A percentile compares a stretch with the other conserved stretches of the same genome.
Conservation (phyloP, 306 rosid species). For the Ceratonia siliqua region DNA sequence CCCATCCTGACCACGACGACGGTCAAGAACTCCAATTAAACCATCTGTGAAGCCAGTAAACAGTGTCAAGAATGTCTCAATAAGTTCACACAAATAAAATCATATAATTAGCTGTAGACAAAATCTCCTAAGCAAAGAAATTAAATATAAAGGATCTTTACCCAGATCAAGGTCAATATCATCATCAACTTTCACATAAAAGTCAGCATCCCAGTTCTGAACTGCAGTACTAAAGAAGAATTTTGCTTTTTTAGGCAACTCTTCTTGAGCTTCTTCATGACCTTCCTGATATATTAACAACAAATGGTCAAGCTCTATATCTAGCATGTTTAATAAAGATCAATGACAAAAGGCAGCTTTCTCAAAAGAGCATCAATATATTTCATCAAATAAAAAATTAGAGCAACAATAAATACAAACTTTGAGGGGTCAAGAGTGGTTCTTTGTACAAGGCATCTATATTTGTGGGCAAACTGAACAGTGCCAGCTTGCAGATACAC, state of each 20-base stretch:
- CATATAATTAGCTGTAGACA: neutral
- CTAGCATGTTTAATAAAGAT: constrained; percentile 20
- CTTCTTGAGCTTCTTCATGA: constrained; percentile 99
- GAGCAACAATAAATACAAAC: constrained; percentile 11
- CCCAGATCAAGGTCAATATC: constrained; percentile 82
- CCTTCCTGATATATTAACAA: constrained; percentile 65
- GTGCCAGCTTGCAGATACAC: constrained; percentile 24
- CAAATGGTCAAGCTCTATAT: constrained; percentile 34
- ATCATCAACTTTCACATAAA: constrained; percentile 94
- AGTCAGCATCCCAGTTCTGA: constrained; percentile 96
- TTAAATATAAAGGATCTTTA: constrained; percentile 37
- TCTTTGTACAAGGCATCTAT: neutral
- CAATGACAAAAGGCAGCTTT: constrained; percentile 4
- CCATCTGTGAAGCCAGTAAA: constrained; percentile 66
- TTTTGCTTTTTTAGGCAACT: constrained; percentile 85
- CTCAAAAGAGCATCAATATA: constrained; percentile 26
- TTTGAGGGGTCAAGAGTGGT: neutral
- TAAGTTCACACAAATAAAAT: constrained; percentile 9
- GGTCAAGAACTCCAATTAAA: constrained; percentile 86
- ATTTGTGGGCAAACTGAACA: constrained; percentile 5
- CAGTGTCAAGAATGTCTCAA: constrained; percentile 27
- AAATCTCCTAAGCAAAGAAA: constrained; percentile 23
- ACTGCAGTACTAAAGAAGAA: constrained; percentile 89
- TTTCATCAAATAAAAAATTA: neutral
- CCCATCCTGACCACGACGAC: constrained; percentile 83